Base-by-base conservation (phyloP, 1,284 basidiomycete species). In the Cryptococcus floricola region DNA sequence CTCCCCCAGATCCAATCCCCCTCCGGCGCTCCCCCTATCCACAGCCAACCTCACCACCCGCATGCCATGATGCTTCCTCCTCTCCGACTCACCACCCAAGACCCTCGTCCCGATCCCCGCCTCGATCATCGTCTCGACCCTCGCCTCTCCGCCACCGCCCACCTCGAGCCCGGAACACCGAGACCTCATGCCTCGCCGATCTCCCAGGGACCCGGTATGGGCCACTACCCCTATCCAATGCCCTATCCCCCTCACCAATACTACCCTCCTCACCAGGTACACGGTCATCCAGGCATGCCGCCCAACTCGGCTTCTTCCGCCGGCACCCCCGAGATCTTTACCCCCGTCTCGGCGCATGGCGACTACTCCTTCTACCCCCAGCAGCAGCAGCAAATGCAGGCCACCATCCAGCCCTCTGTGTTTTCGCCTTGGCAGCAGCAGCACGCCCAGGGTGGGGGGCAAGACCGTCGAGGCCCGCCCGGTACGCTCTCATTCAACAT, bases 41-140 rank as follows among this genome's bases (percentile, higher is more conserved):
- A 23, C 2, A 46, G 18, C 18, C n/a, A 34, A 16, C 28, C 37
- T 10, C 39, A 34, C 23, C 23, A 48, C 0, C 8, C 23, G 8
- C 47, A 46, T 2, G 48, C 31, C 9, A 56, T 43, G 50, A 56
- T 56, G 55, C 39, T 56, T 19, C 55, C 55, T 10, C 55, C 55
- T 18, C 44, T 56, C 10, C 44, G 55, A 28, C 41, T 56, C 31
- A 34, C 1, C 31, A 41, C 31, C 55, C 27, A 39, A 47, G 18
- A 18, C 14, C 13, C 46, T 18, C 23, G 50, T 52, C 18, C 27
- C 55, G 5, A 14, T 23, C 23, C 23, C 23, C 3, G 2, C 23
- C 23, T 23, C 23, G 50, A 31, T 9, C 42, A 23, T 2, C 54
- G 23, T 55, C 49, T 31, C 25, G 48, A 9, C 49, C 41, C 23